Evolutionary conservation across 176 grass and related monocot species (phyloP), one percentile per base, ranked within the genome.

Genomic region (Bothriochloa decipiens): DNA sequence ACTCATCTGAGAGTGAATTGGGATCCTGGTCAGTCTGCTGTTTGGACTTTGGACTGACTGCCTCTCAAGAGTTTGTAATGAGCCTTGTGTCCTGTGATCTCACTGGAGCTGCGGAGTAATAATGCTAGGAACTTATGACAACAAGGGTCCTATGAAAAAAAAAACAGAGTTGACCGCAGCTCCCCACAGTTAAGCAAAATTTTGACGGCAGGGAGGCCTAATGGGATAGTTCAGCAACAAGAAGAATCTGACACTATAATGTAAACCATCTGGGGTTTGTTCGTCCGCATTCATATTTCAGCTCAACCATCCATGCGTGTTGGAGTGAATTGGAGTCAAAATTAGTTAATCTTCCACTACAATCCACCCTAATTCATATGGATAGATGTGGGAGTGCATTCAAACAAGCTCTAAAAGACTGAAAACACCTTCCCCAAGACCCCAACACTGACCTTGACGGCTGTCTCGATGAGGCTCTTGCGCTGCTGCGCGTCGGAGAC

Each of bases 401-500:
- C 35, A 36, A 36, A 36, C 35, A 36, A 36, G 35, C 35, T 36
- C 35, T 36, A 36, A 40, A 40, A 40, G 7, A 40, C 39, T 40
- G 39, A 40, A 40, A 40, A 0, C 9, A 1, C 40, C 11, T 50
- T 52, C 49, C 49, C 16, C 16, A 52, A 52, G 49, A 52, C 5
- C 15, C 11, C 2, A 82, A 65, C 22, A 49, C 26, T 90, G 74
- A 95, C 92, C 91, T 90, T 91, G 81, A 98, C 73, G 32, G 91
- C 91, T 20, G 85, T 85, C 66, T 95, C 89, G 32, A 98, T 81
- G 63, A 95, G 93, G 74, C 85, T 68, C 78, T 92, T 98, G 81
- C 93, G 89, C 61, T 98, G 93, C 66, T 92, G 82, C 4, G 91
- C 72, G 65, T 90, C 86, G 25, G 96, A 95, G 43, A 98, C 96